phyloP scores from a whole-genome alignment of 176 grass and related monocot species.

The Bolboschoenus planiculmis region DNA sequence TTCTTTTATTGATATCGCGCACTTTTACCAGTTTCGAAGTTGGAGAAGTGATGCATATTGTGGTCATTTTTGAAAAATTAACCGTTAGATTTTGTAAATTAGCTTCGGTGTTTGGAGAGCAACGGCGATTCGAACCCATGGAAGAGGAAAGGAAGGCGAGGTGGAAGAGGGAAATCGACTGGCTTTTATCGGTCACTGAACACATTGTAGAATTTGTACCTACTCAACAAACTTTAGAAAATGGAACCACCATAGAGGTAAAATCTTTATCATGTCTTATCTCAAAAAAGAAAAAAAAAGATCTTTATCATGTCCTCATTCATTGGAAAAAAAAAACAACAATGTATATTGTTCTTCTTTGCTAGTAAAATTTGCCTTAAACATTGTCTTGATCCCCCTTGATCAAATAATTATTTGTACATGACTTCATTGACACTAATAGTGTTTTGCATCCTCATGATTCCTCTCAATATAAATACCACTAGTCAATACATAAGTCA shows the following conservation, averaged over 20 bases:
- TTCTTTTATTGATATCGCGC: no score
- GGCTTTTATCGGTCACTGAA: constrained; percentile 73
- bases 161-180: constrained; percentile 79
- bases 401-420: background rate
- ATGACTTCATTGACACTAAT: background rate
- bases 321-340: background rate
- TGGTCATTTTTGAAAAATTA: background rate
- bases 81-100: background rate
- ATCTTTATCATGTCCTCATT: background rate
- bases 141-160: constrained; percentile 47
- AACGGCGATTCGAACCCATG: constrained; percentile 75
- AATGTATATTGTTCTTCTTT: background rate
- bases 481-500: background rate
- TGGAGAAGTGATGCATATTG: background rate
- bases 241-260: constrained; percentile 77
- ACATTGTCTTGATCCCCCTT: background rate
- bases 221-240: constrained; percentile 42
- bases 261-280: no score
- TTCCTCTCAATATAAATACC: background rate
- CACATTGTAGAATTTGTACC: constrained; percentile 87
- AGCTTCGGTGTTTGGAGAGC: constrained; percentile 95
- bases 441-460: background rate
- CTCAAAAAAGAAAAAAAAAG: no score
- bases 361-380: background rate
- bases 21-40: background rate